Evolutionary conservation across 257 asterid species (phyloP), one percentile per base, ranked within the genome.

Genomic region (Eustoma russellianum): DNA sequence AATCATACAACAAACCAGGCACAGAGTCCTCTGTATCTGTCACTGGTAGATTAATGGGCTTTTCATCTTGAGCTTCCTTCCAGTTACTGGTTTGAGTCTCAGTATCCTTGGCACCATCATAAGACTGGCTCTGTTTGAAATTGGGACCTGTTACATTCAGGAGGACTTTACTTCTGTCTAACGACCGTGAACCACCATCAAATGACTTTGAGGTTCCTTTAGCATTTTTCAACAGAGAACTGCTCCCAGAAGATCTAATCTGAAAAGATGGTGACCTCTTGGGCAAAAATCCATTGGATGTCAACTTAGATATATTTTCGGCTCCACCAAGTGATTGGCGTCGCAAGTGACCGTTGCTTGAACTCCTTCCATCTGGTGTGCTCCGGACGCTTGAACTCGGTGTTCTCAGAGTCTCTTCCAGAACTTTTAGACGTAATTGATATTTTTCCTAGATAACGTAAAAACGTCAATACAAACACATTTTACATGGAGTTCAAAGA

Each of bases 171-270:
- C 88, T 70, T 77, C 98, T 74, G 51, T 87, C 96, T 56, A 70
- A 48, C 65, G 98, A 82, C 61, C 98, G 66, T 48, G 98, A 87
- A 49, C 96, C 96, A 60, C 96, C 98, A 64, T 91, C 98, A 69
- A 91, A 91, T 35, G 98, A 91, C 79, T 84, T 91, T 18, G 98
- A 91, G 66, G 98, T 84, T 63, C 95, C 96, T 76, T 91, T 91
- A 38, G 98, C 98, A 70, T 91, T 85, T 74, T 87, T 91, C 77
- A 87, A 73, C 52, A 91, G 86, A 13, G 94, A 40, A 74, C 98
- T 83, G 74, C 89, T 85, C 52, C 94, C 88, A 59, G 95, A 80
- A 53, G 98, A 91, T 72, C 96, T 85, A 63, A 80, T 38, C 69
- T 82, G 94, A 68, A 87, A 84, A 50, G 98, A 91, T 40, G 95